Evolutionary conservation across 768 basidiomycete species (phyloP), one percentile per base, ranked within the genome.

Genomic region (Mycena leptocephala): DNA sequence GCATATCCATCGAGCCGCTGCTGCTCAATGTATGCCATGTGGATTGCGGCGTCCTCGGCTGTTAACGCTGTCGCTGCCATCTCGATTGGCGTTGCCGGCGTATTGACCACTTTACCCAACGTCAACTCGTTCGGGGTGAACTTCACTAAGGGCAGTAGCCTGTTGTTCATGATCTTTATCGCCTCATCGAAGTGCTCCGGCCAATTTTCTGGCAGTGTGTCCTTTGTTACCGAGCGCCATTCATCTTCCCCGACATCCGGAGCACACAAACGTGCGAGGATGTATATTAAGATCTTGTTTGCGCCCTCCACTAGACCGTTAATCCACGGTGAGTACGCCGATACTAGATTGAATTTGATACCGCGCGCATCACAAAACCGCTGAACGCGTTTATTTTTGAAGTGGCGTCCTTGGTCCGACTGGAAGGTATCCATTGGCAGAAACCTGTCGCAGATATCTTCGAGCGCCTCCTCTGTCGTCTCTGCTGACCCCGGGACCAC

Each of bases 51-150:
- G 10, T 80, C 80, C 7, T 62, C 37, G 7, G 1, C 32, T 14
- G 46, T 65, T 0, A 78, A n/a, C 13, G 48, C 22, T 0, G 46
- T 20, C 2, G 20, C 70, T 1, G 69, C 75, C 6, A 58, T 10
- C 8, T 70, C 61, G 20, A 72, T 33, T 6, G 75, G 75, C 0
- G 78, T 81, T 5, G 33, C 55, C 18, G 55, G 46, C 0, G 83
- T 84, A 77, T 86, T 85, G 43, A 85, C 72, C 0, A 82, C 81
- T 6, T 83, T 51, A 0, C 84, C 82, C 0, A 86, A 78, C 0
- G 85, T 67, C 0, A 87, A 69, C 74, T 87, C 86, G 28, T 84
- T 84, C 37, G 70, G 70, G 2, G 43, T 10, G 43, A 72, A 72
- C 32, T 61, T 62, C 13, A 72, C 59, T 18, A 59, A 3, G 10